phyloP scores from a whole-genome alignment of 352 stramenopile genomes.

The Globisporangium polare region DNA sequence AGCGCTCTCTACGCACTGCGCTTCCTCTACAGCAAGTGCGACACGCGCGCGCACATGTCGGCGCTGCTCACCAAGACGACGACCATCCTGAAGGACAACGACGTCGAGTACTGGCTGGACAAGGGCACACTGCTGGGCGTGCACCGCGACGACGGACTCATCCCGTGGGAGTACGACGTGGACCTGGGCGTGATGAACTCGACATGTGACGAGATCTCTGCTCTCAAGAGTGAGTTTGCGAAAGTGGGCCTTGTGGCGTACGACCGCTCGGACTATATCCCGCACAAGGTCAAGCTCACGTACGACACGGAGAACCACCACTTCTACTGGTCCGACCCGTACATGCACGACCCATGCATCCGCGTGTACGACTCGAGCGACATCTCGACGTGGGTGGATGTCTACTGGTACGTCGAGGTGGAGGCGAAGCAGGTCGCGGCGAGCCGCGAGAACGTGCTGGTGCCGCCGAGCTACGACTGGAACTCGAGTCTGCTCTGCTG shows the following conservation, averaged over 20 bases:
- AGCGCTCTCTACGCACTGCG: constrained; percentile 34
- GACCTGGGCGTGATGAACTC: constrained; percentile 78
- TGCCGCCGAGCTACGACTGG: constrained; percentile 57
- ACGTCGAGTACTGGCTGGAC: constrained; percentile 82
- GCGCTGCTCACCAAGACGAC: constrained; percentile 65
- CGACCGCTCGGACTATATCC: constrained; percentile 65
- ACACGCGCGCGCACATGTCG: constrained; percentile 68
- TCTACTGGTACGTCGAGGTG: constrained; percentile 80
- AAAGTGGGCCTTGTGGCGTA: constrained; percentile 59
- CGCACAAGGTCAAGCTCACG: constrained; percentile 80
- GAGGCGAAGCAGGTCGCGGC: constrained; percentile 34
- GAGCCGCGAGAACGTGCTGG: constrained; percentile 42
- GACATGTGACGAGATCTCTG: constrained; percentile 63
- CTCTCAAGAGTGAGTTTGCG: constrained; percentile 61
- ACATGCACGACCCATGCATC: constrained; percentile 73
- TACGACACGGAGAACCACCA: constrained; percentile 81
- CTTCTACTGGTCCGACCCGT: constrained; percentile 76
- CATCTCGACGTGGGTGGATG: constrained; percentile 65
- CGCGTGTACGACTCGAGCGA: constrained; percentile 66
- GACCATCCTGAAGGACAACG: constrained; percentile 51
- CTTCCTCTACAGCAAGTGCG: constrained; percentile 72
- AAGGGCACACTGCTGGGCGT: constrained; percentile 73
- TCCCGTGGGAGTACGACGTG: constrained; percentile 80
- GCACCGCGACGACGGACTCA: constrained; percentile 63
- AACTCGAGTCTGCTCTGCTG: constrained; percentile 66